Percentiles rank a stretch among this genome's conserved stretches.
Evolutionary conservation across 2,329 filamentous ascomycete species (phyloP).

Genomic region (Tolypocladium cylindrosporum): DNA sequence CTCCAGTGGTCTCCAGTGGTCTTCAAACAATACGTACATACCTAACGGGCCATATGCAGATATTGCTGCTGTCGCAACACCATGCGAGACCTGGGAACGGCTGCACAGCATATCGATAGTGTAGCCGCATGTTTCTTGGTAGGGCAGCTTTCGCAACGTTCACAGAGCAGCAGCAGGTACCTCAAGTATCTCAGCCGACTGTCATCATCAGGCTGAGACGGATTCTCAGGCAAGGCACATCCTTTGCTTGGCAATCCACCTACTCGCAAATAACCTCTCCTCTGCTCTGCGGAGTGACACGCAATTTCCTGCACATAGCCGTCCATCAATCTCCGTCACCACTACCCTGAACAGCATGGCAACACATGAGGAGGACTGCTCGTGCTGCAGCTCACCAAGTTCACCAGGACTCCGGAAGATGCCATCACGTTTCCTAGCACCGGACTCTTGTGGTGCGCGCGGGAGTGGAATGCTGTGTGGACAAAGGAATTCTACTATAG

Average conservation of each 20-base stretch:
- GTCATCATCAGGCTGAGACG: neutral
- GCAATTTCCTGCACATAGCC: neutral
- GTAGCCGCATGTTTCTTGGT: neutral
- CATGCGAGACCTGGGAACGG: neutral
- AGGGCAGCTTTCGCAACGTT: neutral
- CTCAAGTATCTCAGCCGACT: neutral
- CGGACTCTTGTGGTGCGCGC: neutral
- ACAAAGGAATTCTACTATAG: constrained; percentile 32
- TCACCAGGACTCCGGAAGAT: neutral
- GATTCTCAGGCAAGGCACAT: neutral
- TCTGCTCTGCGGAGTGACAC: neutral
- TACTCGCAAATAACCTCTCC: neutral
- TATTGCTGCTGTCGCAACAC: neutral
- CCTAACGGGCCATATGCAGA: neutral
- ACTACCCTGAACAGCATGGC: neutral
- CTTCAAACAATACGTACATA: neutral
- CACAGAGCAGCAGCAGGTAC: neutral
- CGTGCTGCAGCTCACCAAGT: too few relatives aligned
- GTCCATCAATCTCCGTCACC: neutral
- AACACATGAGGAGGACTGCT: neutral
- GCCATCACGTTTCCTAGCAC: neutral
- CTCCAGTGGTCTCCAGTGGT: neutral
- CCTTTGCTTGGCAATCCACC: neutral
- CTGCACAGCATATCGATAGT: neutral
- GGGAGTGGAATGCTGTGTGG: constrained; percentile 7